Evolutionary conservation across 1,284 basidiomycete species (phyloP).

Genomic region (Irpex sp.): DNA sequence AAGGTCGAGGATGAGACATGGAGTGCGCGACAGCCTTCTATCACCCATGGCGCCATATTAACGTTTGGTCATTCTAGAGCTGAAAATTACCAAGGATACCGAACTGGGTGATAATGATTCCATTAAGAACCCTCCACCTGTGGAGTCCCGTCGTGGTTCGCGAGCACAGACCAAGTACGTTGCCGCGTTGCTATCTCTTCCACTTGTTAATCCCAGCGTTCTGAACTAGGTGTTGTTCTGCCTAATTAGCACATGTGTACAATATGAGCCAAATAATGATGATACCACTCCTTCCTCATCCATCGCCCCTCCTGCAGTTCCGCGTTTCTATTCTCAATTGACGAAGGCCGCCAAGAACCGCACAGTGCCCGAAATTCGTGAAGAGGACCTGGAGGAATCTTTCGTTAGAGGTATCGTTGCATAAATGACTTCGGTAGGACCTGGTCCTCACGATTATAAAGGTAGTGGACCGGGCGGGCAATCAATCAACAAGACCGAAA

Average conservation of each 20-base stretch:
- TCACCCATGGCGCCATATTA: conserved; percentile 1
- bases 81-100: conserved; percentile 64
- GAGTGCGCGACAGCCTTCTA: conserved; percentile 37
- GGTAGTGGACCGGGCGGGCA: conserved; percentile 84
- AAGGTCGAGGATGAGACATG: conserved; percentile 48
- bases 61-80: conserved; percentile 33
- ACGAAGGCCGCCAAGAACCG: conserved; percentile 65
- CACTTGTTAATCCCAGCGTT: conserved; percentile 17
- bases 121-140: conserved; percentile 52
- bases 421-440: conserved; percentile 6
- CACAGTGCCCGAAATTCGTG: conserved; percentile 58
- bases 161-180: conserved; percentile 35
- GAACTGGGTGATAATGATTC: conserved; percentile 74
- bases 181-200: conserved; percentile 7
- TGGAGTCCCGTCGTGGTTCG: conserved; percentile 42
- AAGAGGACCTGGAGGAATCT: conserved; percentile 70
- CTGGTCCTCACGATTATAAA: conserved; percentile 25
- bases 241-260: conserved; percentile 25
- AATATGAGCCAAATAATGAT: conserved; percentile 18
- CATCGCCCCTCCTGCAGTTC: conserved; percentile 37
- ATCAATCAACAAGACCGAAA: conserved; percentile 83
- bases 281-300: conserved; percentile 21
- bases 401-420: conserved; percentile 66
- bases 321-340: conserved; percentile 59
- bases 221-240: conserved; percentile 28